Base-by-base conservation (phyloP, 202 grass and related monocot genomes). In the Setaria viridis region DNA sequence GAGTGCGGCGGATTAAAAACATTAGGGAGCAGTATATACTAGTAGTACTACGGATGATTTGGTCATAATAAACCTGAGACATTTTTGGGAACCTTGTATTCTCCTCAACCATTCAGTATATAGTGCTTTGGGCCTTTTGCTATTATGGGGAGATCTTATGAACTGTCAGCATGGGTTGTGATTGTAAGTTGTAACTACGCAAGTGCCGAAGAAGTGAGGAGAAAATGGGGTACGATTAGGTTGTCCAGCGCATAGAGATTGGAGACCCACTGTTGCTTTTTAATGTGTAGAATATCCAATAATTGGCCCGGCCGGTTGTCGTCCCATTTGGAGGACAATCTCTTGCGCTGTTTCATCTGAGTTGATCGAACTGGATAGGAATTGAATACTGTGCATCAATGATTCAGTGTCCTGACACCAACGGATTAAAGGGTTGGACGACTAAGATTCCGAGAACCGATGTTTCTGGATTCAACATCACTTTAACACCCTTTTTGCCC, bases 161-260 rank as follows among this genome's bases (percentile, higher is more conserved):
- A 66, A 29, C 46, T 75, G 19, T 17, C 19, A 84, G 5, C 39
- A 69, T 43, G 34, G 34, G 49, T 63, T 55, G 48, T 74, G 6
- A 60, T 51, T 54, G 47, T 73, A 8, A 41, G 49, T 63, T 55
- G 48, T 54, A 9, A 62, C 67, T 32, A 37, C 11, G 20, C 0
- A 77, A 89, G 70, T 81, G 63, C 82, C 7, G 34, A 82, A 25
- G 25, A 41, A 89, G 54, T 81, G 45, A 71, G 15, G 45, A 20
- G 37, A 39, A 43, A 78, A 82, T 78, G 72, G 64, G 64, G 20
- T 42, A 32, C 19, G 16, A 37, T 79, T 42, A 34, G 25, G 65
- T 58, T 70, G 33, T 55, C 69, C 45, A 48, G 19, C 2, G n/a
- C 71, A 72, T 57, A 59, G 29, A 68, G 58, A 50, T 80, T 42